These are phyloP conservation scores for Dentipellis sp. DNA, from an alignment of 768 basidiomycete genomes.

Conservation along the genomic window DNA sequence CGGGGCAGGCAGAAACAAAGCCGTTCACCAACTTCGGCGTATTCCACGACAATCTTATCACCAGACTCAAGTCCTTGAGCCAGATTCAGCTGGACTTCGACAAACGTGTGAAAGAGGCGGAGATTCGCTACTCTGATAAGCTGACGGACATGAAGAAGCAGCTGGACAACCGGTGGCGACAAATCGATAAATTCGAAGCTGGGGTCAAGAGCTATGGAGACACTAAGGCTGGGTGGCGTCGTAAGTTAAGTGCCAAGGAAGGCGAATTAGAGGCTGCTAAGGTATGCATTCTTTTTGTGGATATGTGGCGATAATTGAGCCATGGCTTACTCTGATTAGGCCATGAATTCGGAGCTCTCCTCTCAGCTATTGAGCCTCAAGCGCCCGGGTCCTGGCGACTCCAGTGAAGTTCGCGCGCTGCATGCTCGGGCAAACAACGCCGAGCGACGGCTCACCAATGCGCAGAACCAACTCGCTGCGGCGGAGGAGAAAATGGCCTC, in stretches of 20 bases:
- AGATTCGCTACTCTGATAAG: background rate
- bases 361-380: conserved; percentile 56
- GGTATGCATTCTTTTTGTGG: conserved; percentile 32
- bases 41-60: conserved; percentile 92
- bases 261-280: conserved; percentile 86
- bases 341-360: conserved; percentile 65
- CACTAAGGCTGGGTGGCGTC: conserved; percentile 70
- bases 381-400: conserved; percentile 48
- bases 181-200: conserved; percentile 85
- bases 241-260: conserved; percentile 71
- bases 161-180: conserved; percentile 82
- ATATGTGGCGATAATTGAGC: background rate
- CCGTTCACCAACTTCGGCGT: conserved; percentile 90
- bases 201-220: conserved; percentile 76
- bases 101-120: conserved; percentile 24
- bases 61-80: conserved; percentile 74
- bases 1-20: conserved; percentile 72
- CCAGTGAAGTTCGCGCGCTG: conserved; percentile 63
- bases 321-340: conserved; percentile 19
- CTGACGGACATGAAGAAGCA: conserved; percentile 56
- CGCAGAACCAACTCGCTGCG: conserved; percentile 73
- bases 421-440: conserved; percentile 71
- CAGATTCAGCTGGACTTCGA: conserved; percentile 86
- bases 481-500: conserved; percentile 79
- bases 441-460: conserved; percentile 79